Conservation (phyloP, 768 basidiomycete genomes). For the Boletus rufocinnamomeus region DNA sequence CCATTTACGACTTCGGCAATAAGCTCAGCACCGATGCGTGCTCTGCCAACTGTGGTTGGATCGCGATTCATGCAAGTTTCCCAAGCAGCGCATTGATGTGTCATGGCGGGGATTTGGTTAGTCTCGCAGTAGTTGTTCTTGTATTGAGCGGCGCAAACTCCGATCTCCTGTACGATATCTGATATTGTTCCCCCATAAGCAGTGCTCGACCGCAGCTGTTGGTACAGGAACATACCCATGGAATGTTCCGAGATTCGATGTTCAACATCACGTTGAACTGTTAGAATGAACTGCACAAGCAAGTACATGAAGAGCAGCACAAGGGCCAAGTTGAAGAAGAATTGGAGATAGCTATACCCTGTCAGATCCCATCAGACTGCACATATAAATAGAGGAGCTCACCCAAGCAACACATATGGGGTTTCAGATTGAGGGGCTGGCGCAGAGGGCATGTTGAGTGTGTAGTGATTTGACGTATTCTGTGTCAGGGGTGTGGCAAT, state of each 20-base stretch:
- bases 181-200: constrained; percentile 20
- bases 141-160: constrained; percentile 79
- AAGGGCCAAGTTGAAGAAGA: constrained; percentile 89
- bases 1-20: constrained; percentile 96
- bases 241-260: constrained; percentile 87
- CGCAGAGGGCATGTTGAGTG: constrained; percentile 73
- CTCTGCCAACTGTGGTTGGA: constrained; percentile 84
- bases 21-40: constrained; percentile 89
- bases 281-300: constrained; percentile 81
- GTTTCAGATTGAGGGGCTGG: constrained; percentile 57
- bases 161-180: constrained; percentile 94
- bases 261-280: constrained; percentile 88
- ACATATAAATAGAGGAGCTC: constrained; percentile 28
- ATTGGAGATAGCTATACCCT: constrained; percentile 77
- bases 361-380: constrained; percentile 21
- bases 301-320: constrained; percentile 84
- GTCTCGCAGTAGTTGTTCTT: constrained; percentile 79
- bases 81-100: constrained; percentile 84
- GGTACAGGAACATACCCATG: constrained; percentile 55
- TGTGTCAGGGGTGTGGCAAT: constrained; percentile 43
- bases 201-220: constrained; percentile 16
- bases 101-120: constrained; percentile 84
- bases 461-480: constrained; percentile 78
- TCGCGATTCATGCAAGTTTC: constrained; percentile 95
- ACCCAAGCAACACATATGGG: constrained; percentile 89